Conservation (phyloP, 2,329 filamentous ascomycete species). For the Colletotrichum limetticola region DNA sequence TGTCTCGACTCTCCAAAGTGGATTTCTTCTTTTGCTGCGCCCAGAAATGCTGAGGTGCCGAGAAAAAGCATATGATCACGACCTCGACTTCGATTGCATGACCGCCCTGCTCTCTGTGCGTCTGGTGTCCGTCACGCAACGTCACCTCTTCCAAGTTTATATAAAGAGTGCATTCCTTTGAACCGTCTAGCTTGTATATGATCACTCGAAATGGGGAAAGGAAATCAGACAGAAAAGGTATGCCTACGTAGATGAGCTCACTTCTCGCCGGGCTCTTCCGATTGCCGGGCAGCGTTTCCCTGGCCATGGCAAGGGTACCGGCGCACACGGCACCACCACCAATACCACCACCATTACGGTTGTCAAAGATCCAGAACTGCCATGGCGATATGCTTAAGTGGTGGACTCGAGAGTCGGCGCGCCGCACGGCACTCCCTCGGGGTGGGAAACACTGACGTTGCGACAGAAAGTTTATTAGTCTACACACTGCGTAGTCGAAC, state of each 20-base stretch:
- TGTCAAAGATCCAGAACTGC: neutral
- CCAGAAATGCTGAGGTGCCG: neutral
- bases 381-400: neutral
- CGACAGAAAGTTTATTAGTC: neutral
- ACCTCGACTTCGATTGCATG: neutral
- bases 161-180: neutral
- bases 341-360: neutral
- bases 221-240: neutral
- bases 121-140: neutral
- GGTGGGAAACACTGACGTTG: neutral
- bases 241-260: neutral
- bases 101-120: neutral
- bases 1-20: neutral
- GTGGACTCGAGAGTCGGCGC: neutral
- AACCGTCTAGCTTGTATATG: too few relatives aligned
- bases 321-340: neutral
- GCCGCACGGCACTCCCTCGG: neutral
- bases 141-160: neutral
- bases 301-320: neutral
- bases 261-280: neutral
- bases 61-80: conserved; percentile 15
- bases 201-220: neutral
- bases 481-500: too few relatives aligned
- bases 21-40: neutral
- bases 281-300: neutral